phyloP scores from a whole-genome alignment of 2,329 filamentous ascomycete species.

The Emericellopsis cladophorae region DNA sequence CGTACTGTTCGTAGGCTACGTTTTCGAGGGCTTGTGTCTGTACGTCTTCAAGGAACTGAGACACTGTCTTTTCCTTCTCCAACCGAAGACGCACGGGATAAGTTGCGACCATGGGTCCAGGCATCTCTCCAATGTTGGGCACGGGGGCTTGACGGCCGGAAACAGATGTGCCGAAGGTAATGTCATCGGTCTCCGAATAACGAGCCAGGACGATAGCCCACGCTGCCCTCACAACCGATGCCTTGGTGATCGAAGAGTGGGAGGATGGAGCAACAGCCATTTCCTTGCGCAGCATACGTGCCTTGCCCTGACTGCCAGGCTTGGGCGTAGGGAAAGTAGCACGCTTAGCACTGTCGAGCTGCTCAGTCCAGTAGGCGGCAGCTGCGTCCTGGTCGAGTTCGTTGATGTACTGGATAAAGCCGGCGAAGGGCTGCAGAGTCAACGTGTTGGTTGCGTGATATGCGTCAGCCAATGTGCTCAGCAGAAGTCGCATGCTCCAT shows the following conservation, averaged over 20 bases:
- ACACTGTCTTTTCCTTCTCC: background rate
- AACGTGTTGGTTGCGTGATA: background rate
- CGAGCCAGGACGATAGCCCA: slow-evolving; percentile 2
- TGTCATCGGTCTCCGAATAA: slow-evolving; percentile 6
- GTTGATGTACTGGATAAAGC: slow-evolving; percentile 5
- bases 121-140: slow-evolving; percentile 7
- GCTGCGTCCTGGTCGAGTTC: slow-evolving; percentile 1
- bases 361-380: slow-evolving; percentile 3
- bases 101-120: slow-evolving; percentile 9
- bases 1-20: slow-evolving; percentile 7
- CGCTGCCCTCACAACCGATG: slow-evolving; percentile 6
- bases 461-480: slow-evolving; percentile 1
- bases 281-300: background rate
- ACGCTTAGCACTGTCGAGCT: slow-evolving; percentile 2
- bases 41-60: slow-evolving; percentile 2
- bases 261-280: background rate
- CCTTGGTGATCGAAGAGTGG: slow-evolving; percentile 6
- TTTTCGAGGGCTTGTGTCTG: slow-evolving; percentile 5
- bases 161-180: slow-evolving; percentile 9
- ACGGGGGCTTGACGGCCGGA: slow-evolving; percentile 10
- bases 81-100: slow-evolving; percentile 5
- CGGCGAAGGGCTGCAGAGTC: background rate
- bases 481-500: slow-evolving; percentile 7
- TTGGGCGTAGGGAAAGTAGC: background rate
- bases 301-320: background rate